Conservation (phyloP, 371 early-diverging fungal genomes). For the Mortierella sp. region DNA sequence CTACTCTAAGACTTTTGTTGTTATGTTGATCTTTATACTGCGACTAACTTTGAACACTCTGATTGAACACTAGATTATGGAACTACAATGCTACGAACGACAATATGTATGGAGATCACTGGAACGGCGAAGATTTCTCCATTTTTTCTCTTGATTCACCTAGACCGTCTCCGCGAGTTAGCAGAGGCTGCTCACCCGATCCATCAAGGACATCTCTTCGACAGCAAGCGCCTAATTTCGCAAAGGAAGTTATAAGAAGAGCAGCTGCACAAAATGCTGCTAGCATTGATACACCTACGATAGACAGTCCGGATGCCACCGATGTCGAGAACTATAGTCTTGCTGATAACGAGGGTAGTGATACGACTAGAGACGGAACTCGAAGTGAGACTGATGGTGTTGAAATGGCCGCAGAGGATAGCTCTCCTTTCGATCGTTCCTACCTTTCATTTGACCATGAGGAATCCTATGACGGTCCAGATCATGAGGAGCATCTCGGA, state of each 20-base stretch:
- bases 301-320: not conserved
- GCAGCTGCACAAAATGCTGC: conserved; percentile 24
- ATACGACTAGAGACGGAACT: not conserved
- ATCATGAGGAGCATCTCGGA: conserved; percentile 71
- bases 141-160: conserved; percentile 70
- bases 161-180: conserved; percentile 13
- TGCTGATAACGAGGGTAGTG: conserved; percentile 2
- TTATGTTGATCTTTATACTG: not conserved
- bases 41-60: conserved; percentile 63
- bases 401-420: conserved; percentile 9
- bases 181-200: not conserved
- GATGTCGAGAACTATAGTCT: not conserved
- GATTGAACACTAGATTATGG: conserved; percentile 79
- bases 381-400: conserved; percentile 9
- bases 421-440: conserved; percentile 43
- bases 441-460: conserved; percentile 33
- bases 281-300: not conserved
- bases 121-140: conserved; percentile 93
- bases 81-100: conserved; percentile 87
- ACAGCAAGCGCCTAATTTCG: conserved; percentile 44
- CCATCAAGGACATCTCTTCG: conserved; percentile 7
- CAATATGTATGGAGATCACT: conserved; percentile 84
- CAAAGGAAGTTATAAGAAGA: conserved; percentile 43
- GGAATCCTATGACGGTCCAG: conserved; percentile 46
- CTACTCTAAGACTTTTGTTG: not conserved